Evolutionary conservation across 1,284 basidiomycete genomes (phyloP), one percentile per base, ranked within the genome.

Genomic region (Ustilago hordei): DNA sequence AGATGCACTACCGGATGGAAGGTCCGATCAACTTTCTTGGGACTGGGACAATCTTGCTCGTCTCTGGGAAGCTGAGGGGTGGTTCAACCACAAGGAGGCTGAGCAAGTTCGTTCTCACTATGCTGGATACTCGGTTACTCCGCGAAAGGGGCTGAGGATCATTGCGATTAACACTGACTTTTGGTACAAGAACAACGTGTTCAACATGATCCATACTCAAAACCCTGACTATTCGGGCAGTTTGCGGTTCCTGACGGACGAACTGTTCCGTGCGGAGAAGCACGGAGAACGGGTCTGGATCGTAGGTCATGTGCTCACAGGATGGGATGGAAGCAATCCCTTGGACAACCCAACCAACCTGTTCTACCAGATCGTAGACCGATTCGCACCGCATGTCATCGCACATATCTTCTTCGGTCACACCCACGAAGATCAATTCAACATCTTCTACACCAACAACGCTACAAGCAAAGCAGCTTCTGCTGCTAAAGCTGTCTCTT

Each of bases 361-460:
- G 57, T 68, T 80, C 58, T 70, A 83, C 64, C 71, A 78, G 64
- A 94, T 93, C 66, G 91, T 94, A 61, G 92, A 93, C 80, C 90
- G 93, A 17, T 94, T 90, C 86, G 91, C 92, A 5, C 88, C 88
- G 15, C 91, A 93, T 82, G 92, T 93, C 64, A 92, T 94, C 69
- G 91, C 92, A 35, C 91, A 91, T 91, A 76, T 93, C 52, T 93
- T 93, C 87, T 93, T 89, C 80, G 93, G 93, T 2, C 93, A 94
- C 83, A 91, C 92, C 1, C 93, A 94, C 74, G 92, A 94, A 84
- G 93, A 94, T 83, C 89, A 93, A 85, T 84, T 92, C 63, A 91
- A 90, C 90, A 90, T 94, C 54, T 94, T 90, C 85, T 94, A 94
- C 82, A 91, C 92, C 81, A 93, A 93, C 83, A 92, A 88, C 39